Conservation (phyloP, 768 basidiomycete species). For the Tricholomella constricta region DNA sequence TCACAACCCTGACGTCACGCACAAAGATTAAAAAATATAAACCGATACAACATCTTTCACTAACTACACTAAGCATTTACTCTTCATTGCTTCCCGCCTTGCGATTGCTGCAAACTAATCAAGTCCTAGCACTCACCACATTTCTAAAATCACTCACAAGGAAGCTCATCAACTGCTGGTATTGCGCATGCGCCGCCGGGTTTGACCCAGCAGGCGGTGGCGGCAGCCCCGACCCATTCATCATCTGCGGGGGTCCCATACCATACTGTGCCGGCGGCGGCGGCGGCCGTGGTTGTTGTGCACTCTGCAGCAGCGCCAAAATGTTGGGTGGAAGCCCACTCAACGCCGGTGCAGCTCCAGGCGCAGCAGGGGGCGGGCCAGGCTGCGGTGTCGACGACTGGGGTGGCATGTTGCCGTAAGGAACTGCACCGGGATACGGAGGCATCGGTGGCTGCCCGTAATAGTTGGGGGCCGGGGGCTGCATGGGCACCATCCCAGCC, state of each 20-base stretch:
- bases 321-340: slow-evolving; percentile 65
- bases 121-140: background rate
- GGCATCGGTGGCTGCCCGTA: slow-evolving; percentile 44
- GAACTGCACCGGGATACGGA: slow-evolving; percentile 32
- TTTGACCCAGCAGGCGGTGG: slow-evolving; percentile 38
- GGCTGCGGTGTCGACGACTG: slow-evolving; percentile 22
- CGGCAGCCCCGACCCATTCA: slow-evolving; percentile 40
- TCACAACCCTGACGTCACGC: slow-evolving; percentile 9
- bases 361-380: slow-evolving; percentile 38
- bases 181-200: slow-evolving; percentile 46
- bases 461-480: slow-evolving; percentile 38
- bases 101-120: slow-evolving; percentile 32
- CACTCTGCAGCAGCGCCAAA: slow-evolving; percentile 60
- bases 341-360: slow-evolving; percentile 37
- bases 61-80: too few relatives aligned
- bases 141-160: slow-evolving; percentile 46
- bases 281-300: slow-evolving; percentile 46
- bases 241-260: slow-evolving; percentile 43
- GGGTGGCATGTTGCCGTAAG: slow-evolving; percentile 28
- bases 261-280: slow-evolving; percentile 41
- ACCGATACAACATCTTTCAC: too few relatives aligned
- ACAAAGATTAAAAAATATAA: too few relatives aligned
- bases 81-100: too few relatives aligned
- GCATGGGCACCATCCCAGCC: slow-evolving; percentile 37
- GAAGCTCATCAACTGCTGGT: slow-evolving; percentile 72